A percentile compares a stretch with the other conserved stretches of the same genome.
phyloP scores from a whole-genome alignment of 495 filamentous ascomycete species.

The Chaetomium fimeti region DNA sequence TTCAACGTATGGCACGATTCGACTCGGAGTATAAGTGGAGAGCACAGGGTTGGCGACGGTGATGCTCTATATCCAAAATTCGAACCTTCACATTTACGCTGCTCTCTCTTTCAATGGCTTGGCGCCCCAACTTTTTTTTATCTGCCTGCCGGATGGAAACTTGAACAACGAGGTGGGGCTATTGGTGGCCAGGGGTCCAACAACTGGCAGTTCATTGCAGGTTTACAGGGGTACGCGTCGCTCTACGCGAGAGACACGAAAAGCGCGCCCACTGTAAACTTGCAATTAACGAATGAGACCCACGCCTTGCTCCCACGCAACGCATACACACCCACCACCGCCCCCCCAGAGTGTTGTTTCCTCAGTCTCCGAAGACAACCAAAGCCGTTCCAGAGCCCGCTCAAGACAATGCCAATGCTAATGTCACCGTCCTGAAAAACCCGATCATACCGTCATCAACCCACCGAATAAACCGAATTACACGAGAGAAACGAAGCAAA shows the following conservation, averaged over 20 bases:
- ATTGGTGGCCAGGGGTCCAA: constrained; percentile 2
- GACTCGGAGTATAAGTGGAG: too few relatives aligned
- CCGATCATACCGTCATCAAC: background rate
- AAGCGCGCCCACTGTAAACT: constrained; percentile 32
- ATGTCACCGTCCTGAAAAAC: background rate
- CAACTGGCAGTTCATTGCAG: background rate
- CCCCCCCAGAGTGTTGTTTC: background rate
- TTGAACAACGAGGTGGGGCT: background rate
- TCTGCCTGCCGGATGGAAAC: constrained; percentile 23
- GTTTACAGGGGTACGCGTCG: constrained; percentile 22
- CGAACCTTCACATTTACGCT: background rate
- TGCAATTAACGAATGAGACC: constrained; percentile 18
- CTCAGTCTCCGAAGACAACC: background rate
- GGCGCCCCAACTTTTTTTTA: constrained; percentile 14
- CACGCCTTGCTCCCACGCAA: background rate
- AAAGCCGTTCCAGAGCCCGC: background rate
- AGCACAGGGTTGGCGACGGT: background rate
- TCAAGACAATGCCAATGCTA: background rate
- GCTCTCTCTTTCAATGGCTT: constrained; percentile 6
- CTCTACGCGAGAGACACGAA: constrained; percentile 30
- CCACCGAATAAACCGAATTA: background rate
- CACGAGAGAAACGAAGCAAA: background rate
- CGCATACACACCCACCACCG: background rate
- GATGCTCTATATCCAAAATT: constrained; percentile 1
- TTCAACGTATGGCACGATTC: background rate